Evolutionary conservation across 352 stramenopile species (phyloP), one percentile per base, ranked within the genome.

Genomic region (Globisporangium polare): DNA sequence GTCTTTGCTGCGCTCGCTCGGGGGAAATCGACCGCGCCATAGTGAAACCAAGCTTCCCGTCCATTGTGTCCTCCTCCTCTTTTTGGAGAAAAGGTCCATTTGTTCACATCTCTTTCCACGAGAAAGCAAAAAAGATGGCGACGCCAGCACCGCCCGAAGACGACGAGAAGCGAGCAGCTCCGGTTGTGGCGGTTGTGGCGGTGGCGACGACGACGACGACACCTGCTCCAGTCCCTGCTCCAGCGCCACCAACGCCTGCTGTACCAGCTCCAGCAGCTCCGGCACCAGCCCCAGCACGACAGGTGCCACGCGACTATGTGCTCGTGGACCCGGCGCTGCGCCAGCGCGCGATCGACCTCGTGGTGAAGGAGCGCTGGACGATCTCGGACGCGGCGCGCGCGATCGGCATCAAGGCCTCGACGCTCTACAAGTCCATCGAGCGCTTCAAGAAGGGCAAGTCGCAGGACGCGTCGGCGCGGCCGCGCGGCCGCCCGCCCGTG

Each of bases 341-440:
- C 46, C 26, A 33, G 12, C 46, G 46, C 46, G 46, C 22, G 5
- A 53, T 53, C 24, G 46, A 53, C 22, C 46, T 53, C 24, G 46
- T 53, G 46, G 46, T 53, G 46, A 53, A 53, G 46, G 46, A 53
- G 24, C 26, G 26, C 12, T 53, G 46, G 46, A 29, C 46, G 46
- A 29, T 53, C 24, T 27, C 46, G 24, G 46, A 53, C 24, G 46
- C 46, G 12, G 46, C 12, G 24, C 46, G 46, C 26, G 46, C 46
- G 46, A 33, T 53, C 24, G 46, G 46, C 13, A 53, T 53, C 22
- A 53, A 53, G 22, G 12, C 46, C 13, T 27, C 46, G 46, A 33
- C 46, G 24, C 46, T 53, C 24, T 33, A 53, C 22, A 53, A 53
- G 22, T 53, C 24, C 24, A 33, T 53, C 46, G 46, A 53, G 24